These are phyloP conservation scores for Fragaria iinumae DNA, from an alignment of 306 rosid genomes.

Conservation along the genomic window DNA sequence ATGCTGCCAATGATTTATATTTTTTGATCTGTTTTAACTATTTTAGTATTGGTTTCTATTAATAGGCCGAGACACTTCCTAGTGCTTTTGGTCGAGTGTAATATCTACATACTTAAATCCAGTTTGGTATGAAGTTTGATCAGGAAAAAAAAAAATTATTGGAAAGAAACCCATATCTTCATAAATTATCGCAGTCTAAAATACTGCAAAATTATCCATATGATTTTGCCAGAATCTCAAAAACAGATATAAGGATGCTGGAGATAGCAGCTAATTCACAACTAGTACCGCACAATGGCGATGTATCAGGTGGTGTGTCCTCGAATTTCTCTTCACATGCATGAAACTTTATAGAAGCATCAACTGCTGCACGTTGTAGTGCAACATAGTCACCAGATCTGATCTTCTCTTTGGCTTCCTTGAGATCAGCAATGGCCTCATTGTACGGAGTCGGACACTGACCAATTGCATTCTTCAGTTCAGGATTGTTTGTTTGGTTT, in stretches of 20 bases:
- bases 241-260: not conserved
- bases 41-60: not conserved
- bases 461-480: not conserved
- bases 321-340: not conserved
- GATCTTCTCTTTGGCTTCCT: not conserved
- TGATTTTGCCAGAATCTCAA: not conserved
- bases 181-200: not conserved
- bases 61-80: not conserved
- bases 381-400: not conserved
- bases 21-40: not conserved
- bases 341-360: not conserved
- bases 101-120: not conserved
- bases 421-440: not conserved
- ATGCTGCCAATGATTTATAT: not conserved
- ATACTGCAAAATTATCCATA: not conserved
- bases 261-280: not conserved
- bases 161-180: not conserved
- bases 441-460: not conserved
- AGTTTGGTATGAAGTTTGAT: not conserved
- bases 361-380: not conserved
- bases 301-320: constrained; percentile 2
- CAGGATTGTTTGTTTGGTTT: not conserved
- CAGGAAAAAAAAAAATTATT: too few relatives aligned
- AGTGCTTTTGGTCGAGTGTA: constrained; percentile 5
- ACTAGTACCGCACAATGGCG: not conserved